Conservation (phyloP, 805 yeast genomes). For the Hanseniaspora pseudoguilliermondii region DNA sequence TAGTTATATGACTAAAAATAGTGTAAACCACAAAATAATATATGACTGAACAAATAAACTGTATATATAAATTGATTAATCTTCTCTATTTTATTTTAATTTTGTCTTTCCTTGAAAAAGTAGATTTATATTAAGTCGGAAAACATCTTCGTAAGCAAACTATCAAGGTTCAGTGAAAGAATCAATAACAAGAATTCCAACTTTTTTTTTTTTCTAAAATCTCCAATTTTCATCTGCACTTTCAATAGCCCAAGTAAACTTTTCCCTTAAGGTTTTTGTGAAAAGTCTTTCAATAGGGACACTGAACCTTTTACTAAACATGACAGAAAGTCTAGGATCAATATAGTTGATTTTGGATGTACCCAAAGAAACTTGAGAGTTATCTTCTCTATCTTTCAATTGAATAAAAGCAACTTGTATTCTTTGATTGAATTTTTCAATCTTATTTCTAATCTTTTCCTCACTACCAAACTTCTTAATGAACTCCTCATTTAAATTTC, state of each 20-base stretch:
- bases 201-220: constrained; percentile 33
- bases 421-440: constrained; percentile 59
- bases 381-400: constrained; percentile 84
- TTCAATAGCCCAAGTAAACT: constrained; percentile 92
- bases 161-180: background rate
- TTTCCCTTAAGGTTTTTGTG: constrained; percentile 81
- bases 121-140: no score
- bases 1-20: background rate
- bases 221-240: constrained; percentile 80
- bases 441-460: constrained; percentile 60
- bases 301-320: constrained; percentile 69
- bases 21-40: no score
- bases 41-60: background rate
- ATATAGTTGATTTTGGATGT: constrained; percentile 91
- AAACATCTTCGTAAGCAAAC: background rate
- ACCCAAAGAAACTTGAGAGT: constrained; percentile 82
- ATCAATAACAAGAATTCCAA: background rate
- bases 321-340: constrained; percentile 82
- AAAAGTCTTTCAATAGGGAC: constrained; percentile 90
- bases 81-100: background rate
- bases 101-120: no score
- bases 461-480: constrained; percentile 38
- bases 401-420: constrained; percentile 57
- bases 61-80: background rate
- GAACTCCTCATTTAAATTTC: constrained; percentile 37